Evolutionary conservation across 208 protist genomes (phyloP), one percentile per base, ranked within the genome.

Genomic region (Leishmania tropica): DNA sequence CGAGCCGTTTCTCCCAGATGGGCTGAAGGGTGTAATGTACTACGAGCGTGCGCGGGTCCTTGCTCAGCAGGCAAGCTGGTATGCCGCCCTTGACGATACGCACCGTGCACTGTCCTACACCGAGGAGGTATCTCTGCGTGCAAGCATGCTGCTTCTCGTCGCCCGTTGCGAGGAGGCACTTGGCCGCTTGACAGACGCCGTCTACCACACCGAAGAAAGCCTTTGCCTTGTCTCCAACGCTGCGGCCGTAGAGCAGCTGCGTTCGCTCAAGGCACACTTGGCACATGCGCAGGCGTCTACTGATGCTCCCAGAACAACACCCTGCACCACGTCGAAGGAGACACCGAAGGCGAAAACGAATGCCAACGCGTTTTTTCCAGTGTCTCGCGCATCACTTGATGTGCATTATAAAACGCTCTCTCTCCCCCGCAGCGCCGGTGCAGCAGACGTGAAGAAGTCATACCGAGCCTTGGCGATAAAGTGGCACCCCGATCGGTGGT

Each of bases 401-500:
- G 77, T 60, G 37, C 78, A 85, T 37, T 85, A 85, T 35, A 10
- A 79, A 37, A 81, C 78, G 3, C 73, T 85, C 47, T 48, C 71
- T 21, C 77, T 87, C 1, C 77, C 37, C 56, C 47, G 24, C 28
- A 74, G 37, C 28, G 76, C 81, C 19, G n/a, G 53, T 51, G 81
- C 56, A 37, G 47, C 37, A 60, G 81, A 75, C 64, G 79, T 87
- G 75, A 72, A 62, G 17, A 80, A 81, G 76, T 79, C 87, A 53
- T 96, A 93, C 72, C 87, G 90, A 40, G 86, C 86, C 6, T 78
- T 96, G 71, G 92, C 92, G 45, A 92, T 96, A 87, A 77, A 81
- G 81, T 96, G 93, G 89, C 93, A 96, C 83, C 93, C 93, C 28
- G 90, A 96, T 74, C 88, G 84, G 42, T 96, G 93, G 93, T 88